Evolutionary conservation across 352 stramenopile genomes (phyloP), one percentile per base, ranked within the genome.

Genomic region (Detonula confervacea): DNA sequence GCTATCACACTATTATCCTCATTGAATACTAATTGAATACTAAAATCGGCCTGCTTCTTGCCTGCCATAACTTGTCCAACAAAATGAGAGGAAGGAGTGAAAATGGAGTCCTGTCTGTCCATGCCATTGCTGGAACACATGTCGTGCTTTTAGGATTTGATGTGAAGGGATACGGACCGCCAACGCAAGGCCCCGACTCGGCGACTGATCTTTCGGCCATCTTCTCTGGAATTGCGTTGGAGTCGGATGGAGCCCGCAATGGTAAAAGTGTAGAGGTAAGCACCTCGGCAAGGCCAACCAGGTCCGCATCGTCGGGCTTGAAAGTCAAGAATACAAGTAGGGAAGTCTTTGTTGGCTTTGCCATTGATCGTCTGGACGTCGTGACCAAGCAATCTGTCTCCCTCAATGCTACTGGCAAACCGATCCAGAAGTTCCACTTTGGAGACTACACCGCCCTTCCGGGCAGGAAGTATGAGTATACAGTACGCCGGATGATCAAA

Each of bases 391-490:
- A 78, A 74, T 35, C 37, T 2, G 22, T 71, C 7, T 68, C 46
- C 20, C 62, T 83, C 27, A 83, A 78, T 57, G 27, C 42, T 46
- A 60, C 51, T 22, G 67, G 49, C 1, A 73, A 60, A 44, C 75
- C 67, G 2, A 78, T 83, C 24, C 75, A 83, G 42, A 78, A 78
- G 20, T 78, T 83, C 29, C 30, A 74, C 37, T 83, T 59, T 25
- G 67, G 67, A 22, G 75, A 83, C 47, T 83, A 83, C 29, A 73
- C 39, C 25, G 42, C 46, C 12, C 14, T 51, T 52, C 52, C 52
- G 16, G 56, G 25, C 18, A 46, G 11, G 37, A 2, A 60, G 47
- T 73, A 80, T 52, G 52, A 69, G 25, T 83, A 83, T 47, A 76
- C 62, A 35, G 66, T 83, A 25, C 33, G 68, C 7, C 54, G 42